Evolutionary conservation across 2,329 filamentous ascomycete genomes (phyloP), one percentile per base, ranked within the genome.

Genomic region (Dendryphion nanum): DNA sequence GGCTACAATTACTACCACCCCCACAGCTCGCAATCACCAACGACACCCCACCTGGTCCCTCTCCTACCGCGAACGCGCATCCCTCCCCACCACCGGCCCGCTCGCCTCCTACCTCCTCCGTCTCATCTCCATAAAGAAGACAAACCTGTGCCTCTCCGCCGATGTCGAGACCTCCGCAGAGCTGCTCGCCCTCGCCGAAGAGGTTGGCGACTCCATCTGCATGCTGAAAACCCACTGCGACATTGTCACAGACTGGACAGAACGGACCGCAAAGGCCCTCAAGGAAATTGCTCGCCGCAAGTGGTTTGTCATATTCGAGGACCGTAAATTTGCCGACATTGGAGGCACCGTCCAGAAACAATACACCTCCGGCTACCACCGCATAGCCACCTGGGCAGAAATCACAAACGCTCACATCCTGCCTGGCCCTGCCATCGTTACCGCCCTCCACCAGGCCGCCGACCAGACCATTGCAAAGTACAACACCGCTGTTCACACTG

Each of bases 161-260:
- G 76, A 78, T 47, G 74, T 82, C 43, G 74, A 72, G 33, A 79
- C 71, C 33, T 77, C 77, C 8, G 69, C 72, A 35, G 69, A 77
- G 48, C 70, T 82, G 14, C 59, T 82, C 14, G 66, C 69, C 30
- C 64, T 82, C 7, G 78, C 78, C 19, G 73, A 78, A 45, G 72
- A 79, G 23, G 69, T 81, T 13, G 79, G 79, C 42, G 77, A 81
- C 48, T 72, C 75, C 44, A 81, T 82, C 40, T 79, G 76, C 47
- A 61, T 82, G 18, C 67, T 82, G 38, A 79, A 81, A 60, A 77
- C 80, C 4, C 77, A 81, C 53, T 78, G 76, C 38, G 79, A 82
- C 60, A 79, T 79, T 36, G 75, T 82, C 49, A 71, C 74, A 45
- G 79, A 82, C 59, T 82, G 78, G 70, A 73, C 71, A 12, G 73